Conservation (phyloP, 2,329 filamentous ascomycete species). For the Xylariaceae sp. region DNA sequence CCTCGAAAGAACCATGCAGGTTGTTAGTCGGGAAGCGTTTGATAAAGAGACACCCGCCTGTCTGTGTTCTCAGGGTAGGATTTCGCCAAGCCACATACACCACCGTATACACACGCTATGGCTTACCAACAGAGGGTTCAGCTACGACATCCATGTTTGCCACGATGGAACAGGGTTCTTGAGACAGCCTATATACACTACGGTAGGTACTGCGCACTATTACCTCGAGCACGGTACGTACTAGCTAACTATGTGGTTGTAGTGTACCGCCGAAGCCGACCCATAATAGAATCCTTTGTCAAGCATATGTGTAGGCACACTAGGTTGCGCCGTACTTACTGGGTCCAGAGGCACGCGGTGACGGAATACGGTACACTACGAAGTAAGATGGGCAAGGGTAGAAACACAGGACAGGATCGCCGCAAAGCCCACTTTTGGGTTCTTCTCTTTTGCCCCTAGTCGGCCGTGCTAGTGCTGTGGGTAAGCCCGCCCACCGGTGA, state of each 20-base stretch:
- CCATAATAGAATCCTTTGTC: constrained; percentile 14
- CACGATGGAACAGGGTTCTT: constrained; percentile 19
- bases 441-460: constrained; percentile 2
- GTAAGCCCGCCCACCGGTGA: constrained; percentile 14
- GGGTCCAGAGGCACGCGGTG: no score
- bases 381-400: constrained; percentile 10
- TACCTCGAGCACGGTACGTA: no score
- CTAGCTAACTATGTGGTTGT: not conserved
- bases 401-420: constrained; percentile 9
- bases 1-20: constrained; percentile 21
- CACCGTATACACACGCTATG: not conserved
- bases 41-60: constrained; percentile 10
- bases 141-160: constrained; percentile 17
- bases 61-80: constrained; percentile 13
- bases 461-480: constrained; percentile 2
- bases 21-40: not conserved
- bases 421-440: constrained; percentile 4
- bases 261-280: not conserved
- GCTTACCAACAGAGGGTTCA: constrained; percentile 15
- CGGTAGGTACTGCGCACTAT: not conserved
- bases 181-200: constrained; percentile 12
- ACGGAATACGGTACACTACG: not conserved
- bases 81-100: constrained; percentile 13
- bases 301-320: constrained; percentile 11
- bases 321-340: no score